Evolutionary conservation across 225 moss, liverwort and hornwort species (phyloP).

Genomic region (Marchantia polymorpha): DNA sequence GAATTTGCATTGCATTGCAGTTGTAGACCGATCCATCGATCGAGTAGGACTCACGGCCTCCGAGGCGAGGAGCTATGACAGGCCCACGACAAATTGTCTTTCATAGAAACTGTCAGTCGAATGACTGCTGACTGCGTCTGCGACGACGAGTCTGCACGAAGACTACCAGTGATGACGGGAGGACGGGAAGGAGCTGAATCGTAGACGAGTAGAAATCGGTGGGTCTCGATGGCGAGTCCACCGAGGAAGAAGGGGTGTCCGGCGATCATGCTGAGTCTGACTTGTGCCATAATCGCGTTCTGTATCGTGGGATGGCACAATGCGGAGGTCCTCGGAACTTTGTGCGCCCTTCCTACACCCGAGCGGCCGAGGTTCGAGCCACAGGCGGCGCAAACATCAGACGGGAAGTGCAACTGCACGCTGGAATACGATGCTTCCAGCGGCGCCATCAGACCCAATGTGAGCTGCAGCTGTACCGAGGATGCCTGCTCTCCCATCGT

Average conservation of each 20-base stretch:
- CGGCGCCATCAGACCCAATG: conserved; percentile 4
- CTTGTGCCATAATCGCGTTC: conserved; percentile 6
- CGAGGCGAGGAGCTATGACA: no score
- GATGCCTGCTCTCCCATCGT: conserved; percentile 6
- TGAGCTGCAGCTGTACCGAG: conserved; percentile 13
- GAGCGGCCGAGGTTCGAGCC: background rate
- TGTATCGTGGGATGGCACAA: conserved; percentile 2
- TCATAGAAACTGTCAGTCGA: no score
- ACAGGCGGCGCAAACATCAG: background rate
- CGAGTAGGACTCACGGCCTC: no score
- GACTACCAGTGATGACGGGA: no score
- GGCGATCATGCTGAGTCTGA: background rate
- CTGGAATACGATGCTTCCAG: background rate
- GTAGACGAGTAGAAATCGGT: no score
- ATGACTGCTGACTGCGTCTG: no score
- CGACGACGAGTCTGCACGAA: no score
- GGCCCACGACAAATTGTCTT: no score
- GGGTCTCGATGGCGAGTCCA: no score
- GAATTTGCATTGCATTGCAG: no score
- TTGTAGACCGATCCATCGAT: no score
- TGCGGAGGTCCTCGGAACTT: background rate
- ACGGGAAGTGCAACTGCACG: conserved; percentile 20
- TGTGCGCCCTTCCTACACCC: background rate
- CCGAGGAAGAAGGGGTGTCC: conserved; percentile 11
- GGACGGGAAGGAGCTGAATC: no score